Percentiles rank a stretch among this genome's conserved stretches.
Evolutionary conservation across 2,329 filamentous ascomycete species (phyloP).

Genomic region (Cladosporium phlei): DNA sequence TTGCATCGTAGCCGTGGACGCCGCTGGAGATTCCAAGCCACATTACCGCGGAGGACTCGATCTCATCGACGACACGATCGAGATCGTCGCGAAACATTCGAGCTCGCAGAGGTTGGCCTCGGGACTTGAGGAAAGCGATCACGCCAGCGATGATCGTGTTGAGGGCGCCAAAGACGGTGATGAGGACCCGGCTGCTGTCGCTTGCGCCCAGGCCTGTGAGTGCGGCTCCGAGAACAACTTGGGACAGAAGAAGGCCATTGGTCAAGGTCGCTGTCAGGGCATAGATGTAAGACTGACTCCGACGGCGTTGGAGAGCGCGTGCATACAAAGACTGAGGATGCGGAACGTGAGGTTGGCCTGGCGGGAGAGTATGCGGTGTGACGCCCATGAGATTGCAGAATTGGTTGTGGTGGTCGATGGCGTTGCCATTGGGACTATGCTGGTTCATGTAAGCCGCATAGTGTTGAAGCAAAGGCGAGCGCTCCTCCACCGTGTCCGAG

Average conservation of each 20-base stretch:
- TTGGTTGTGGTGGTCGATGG: constrained; percentile 28
- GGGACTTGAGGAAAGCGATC: constrained; percentile 37
- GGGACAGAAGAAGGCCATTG: constrained; percentile 35
- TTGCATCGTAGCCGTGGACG: constrained; percentile 43
- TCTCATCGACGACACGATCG: constrained; percentile 38
- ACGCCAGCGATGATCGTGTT: constrained; percentile 40
- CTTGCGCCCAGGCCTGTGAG: constrained; percentile 37
- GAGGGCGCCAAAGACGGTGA: constrained; percentile 37
- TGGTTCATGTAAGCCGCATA: background rate
- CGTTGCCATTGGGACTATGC: background rate
- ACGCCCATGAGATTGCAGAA: constrained; percentile 37
- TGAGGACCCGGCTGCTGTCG: constrained; percentile 32
- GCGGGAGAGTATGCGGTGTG: constrained; percentile 26
- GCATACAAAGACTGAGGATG: constrained; percentile 34
- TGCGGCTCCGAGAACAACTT: constrained; percentile 38
- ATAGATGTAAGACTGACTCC: constrained; percentile 32
- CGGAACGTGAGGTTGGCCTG: constrained; percentile 20
- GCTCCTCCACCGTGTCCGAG: constrained; percentile 6
- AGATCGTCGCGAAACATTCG: constrained; percentile 40
- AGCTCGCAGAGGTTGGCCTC: constrained; percentile 38
- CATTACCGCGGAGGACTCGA: constrained; percentile 39
- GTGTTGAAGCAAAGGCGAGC: constrained; percentile 3
- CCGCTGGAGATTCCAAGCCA: constrained; percentile 41
- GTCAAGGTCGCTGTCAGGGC: constrained; percentile 34
- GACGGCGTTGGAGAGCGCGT: constrained; percentile 31